These are phyloP conservation scores for Physcomitrellopsis africana DNA, from an alignment of 225 moss, liverwort and hornwort genomes.

Conservation along the genomic window DNA sequence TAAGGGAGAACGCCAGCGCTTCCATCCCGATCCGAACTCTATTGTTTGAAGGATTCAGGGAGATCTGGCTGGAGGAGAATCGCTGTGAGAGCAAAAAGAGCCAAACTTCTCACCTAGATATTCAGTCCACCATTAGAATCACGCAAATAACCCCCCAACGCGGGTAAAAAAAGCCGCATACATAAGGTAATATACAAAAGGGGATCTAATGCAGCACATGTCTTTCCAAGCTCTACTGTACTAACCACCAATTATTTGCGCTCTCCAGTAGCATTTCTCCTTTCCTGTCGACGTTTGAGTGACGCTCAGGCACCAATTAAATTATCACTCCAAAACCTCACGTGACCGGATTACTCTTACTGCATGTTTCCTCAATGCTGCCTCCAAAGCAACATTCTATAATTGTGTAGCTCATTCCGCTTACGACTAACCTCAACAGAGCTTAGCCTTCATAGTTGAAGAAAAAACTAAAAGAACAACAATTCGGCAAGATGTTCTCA, in stretches of 20 bases:
- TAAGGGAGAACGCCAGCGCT: conserved; percentile 4
- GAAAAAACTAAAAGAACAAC: background rate
- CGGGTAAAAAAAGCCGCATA: background rate
- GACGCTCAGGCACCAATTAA: background rate
- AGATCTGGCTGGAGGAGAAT: background rate
- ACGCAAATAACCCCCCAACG: background rate
- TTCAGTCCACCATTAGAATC: background rate
- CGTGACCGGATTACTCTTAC: too few relatives aligned
- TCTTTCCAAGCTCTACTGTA: background rate
- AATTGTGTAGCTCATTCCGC: too few relatives aligned
- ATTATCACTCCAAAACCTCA: background rate
- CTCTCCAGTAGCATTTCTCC: background rate
- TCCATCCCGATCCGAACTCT: conserved; percentile 26
- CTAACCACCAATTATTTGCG: background rate
- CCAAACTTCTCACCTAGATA: background rate
- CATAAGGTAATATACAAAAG: background rate
- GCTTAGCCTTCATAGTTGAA: background rate
- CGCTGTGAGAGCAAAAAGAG: background rate
- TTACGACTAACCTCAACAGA: background rate
- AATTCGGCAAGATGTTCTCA: background rate
- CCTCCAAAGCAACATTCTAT: background rate
- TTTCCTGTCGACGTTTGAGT: too few relatives aligned
- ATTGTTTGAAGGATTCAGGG: background rate
- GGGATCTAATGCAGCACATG: background rate
- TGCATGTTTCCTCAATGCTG: background rate